These are phyloP conservation scores for Stylonectria norvegica DNA, from an alignment of 2,329 filamentous ascomycete species.

Conservation along the genomic window DNA sequence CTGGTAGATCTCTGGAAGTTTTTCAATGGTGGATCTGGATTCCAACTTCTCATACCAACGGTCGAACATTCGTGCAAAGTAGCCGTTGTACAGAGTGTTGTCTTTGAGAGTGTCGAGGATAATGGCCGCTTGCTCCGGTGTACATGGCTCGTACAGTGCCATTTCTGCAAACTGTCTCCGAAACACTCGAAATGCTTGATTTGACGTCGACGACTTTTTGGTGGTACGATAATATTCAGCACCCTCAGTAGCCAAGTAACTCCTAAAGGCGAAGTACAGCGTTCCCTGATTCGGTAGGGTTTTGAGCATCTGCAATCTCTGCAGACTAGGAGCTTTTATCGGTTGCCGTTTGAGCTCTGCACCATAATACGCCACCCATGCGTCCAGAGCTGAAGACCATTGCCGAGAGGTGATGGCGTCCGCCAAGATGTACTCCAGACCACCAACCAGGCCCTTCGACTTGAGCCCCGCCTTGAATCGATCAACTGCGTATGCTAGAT, in stretches of 20 bases:
- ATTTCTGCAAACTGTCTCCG: slow-evolving; percentile 30
- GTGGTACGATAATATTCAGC: slow-evolving; percentile 21
- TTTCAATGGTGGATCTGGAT: slow-evolving; percentile 25
- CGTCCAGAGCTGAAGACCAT: slow-evolving; percentile 36
- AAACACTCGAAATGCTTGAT: slow-evolving; percentile 25
- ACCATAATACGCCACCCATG: slow-evolving; percentile 36
- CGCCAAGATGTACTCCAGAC: slow-evolving; percentile 44
- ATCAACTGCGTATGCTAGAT: slow-evolving; percentile 37
- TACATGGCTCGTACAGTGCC: slow-evolving; percentile 33
- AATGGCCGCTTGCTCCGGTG: slow-evolving; percentile 31
- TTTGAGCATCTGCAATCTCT: slow-evolving; percentile 21
- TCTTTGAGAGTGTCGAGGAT: slow-evolving; percentile 43
- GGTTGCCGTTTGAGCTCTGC: slow-evolving; percentile 12
- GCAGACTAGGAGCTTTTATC: slow-evolving; percentile 9
- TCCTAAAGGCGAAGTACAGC: slow-evolving; percentile 34
- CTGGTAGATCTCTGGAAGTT: slow-evolving; percentile 43
- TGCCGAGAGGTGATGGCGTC: slow-evolving; percentile 35
- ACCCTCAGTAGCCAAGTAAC: slow-evolving; percentile 29
- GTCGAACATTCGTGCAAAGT: slow-evolving; percentile 36
- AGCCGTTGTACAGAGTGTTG: slow-evolving; percentile 40
- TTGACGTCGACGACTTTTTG: slow-evolving; percentile 19
- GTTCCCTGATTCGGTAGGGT: slow-evolving; percentile 28
- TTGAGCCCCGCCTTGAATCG: slow-evolving; percentile 40
- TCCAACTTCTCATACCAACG: slow-evolving; percentile 29
- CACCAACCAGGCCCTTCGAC: slow-evolving; percentile 32